A percentile compares a stretch with the other conserved stretches of the same genome.
Evolutionary conservation across 306 rosid genomes (phyloP).

Genomic region (Ammopiptanthus mongolicus): DNA sequence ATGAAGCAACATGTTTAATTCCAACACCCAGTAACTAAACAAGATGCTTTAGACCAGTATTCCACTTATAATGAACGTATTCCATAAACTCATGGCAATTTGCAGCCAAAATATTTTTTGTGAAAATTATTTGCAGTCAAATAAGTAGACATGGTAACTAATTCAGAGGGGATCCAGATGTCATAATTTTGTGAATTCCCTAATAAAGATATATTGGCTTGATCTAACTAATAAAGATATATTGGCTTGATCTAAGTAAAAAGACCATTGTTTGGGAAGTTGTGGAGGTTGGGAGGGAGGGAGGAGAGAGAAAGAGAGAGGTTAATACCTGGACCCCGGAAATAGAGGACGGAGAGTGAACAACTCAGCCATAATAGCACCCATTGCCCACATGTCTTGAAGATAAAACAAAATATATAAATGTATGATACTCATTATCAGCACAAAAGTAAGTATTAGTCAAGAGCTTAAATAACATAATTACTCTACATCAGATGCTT

Average conservation of each 20-base stretch:
- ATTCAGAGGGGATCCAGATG: neutral
- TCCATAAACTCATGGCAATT: neutral
- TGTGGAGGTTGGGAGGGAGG: neutral
- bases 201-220: neutral
- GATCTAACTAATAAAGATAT: neutral
- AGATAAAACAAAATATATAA: neutral
- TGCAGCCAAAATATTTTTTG: neutral
- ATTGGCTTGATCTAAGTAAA: neutral
- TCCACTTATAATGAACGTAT: neutral
- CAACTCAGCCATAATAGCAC: conserved; percentile 97
- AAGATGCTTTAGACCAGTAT: neutral
- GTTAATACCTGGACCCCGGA: conserved; percentile 75
- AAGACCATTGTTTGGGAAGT: neutral
- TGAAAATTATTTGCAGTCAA: neutral
- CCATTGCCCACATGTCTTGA: conserved; percentile 99
- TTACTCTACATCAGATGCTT: conserved; percentile 29
- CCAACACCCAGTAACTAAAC: neutral
- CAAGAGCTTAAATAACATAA: neutral
- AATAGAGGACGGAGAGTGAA: conserved; percentile 88
- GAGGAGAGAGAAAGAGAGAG: neutral
- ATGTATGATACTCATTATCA: conserved; percentile 1
- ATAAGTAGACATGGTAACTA: neutral
- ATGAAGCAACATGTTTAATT: neutral
- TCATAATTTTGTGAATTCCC: neutral
- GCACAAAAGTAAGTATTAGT: neutral